Evolutionary conservation across 805 yeast species (phyloP).

Genomic region (Nakazawaea laoshanensis): DNA sequence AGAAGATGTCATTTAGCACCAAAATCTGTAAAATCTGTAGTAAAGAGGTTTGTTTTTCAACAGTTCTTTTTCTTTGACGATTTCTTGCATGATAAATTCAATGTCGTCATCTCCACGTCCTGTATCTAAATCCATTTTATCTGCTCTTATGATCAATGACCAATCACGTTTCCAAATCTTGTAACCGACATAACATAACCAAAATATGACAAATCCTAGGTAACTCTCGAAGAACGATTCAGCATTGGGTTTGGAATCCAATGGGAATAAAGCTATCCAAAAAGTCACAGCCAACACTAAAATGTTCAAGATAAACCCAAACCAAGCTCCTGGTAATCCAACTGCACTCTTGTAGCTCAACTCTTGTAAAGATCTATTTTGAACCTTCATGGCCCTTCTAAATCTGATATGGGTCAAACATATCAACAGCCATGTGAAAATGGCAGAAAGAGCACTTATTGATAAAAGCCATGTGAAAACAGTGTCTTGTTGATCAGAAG

Average conservation of each 20-base stretch:
- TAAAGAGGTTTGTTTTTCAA: background rate
- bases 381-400: slow-evolving; percentile 34
- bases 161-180: slow-evolving; percentile 4
- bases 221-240: slow-evolving; percentile 34
- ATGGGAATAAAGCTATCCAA: slow-evolving; percentile 41
- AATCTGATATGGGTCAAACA: slow-evolving; percentile 34
- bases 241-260: slow-evolving; percentile 21
- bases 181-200: slow-evolving; percentile 25
- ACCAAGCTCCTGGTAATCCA: slow-evolving; percentile 33
- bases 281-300: slow-evolving; percentile 35
- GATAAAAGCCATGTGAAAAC: slow-evolving; percentile 34
- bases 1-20: slow-evolving; percentile 2
- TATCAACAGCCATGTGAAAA: slow-evolving; percentile 43
- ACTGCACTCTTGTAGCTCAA: slow-evolving; percentile 31
- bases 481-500: slow-evolving; percentile 26
- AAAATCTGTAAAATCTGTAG: slow-evolving; percentile 2
- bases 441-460: slow-evolving; percentile 36
- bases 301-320: slow-evolving; percentile 25
- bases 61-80: background rate
- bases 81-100: slow-evolving; percentile 3
- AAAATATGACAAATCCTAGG: slow-evolving; percentile 38
- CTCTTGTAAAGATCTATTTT: slow-evolving; percentile 31
- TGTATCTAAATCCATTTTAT: slow-evolving; percentile 2
- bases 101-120: slow-evolving; percentile 2
- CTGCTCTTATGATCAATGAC: background rate